Base-by-base conservation (phyloP, 352 stramenopile genomes). In the Phytophthora parvispora region DNA sequence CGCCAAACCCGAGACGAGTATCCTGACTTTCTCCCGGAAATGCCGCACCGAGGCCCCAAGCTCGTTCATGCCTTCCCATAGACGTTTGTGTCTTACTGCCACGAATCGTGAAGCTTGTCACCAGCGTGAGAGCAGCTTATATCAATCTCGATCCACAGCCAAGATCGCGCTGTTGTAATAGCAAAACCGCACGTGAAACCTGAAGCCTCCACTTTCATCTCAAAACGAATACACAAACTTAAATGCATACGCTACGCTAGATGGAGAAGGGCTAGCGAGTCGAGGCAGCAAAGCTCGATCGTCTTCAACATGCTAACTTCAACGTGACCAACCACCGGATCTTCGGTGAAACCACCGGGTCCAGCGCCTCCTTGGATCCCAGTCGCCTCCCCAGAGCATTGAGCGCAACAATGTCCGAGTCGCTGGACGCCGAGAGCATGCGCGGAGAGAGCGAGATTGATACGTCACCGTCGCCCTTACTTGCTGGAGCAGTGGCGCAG, bases 401-500 rank as follows among this genome's bases (percentile, higher is more conserved):
- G 3, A 25, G 24, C 29, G 27, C 6, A n/a, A 32, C 45, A 20
- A 76, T 69, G 69, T 73, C 64, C 4, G 45, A 73, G 40, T 31
- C 59, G 16, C 38, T 64, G 7, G 60, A 47, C 59, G 22, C 49
- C 32, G 32, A 47, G 32, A 55, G 57, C 16, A 73, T 73, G 69
- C 55, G 9, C 42, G 28, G 50, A 15, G 43, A 75, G 12, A 47
- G 40, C 15, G 58, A 69, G 16, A 22, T 28, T 10, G 54, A 72
- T 47, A 36, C 38, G 10, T 54, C 51, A 52, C 71, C 67, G 3
- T 73, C 54, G 13, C 71, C 61, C 18, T 40, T 73, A 22, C 71
- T 78, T 12, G 25, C 29, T 27, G 64, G 50, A 49, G 40, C 31
- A 42, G 20, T 32, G 25, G 36, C 20, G 6, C 40, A 68, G 6